Evolutionary conservation across 78 protist genomes (phyloP).

Genomic region (Monosiga brevicollis): DNA sequence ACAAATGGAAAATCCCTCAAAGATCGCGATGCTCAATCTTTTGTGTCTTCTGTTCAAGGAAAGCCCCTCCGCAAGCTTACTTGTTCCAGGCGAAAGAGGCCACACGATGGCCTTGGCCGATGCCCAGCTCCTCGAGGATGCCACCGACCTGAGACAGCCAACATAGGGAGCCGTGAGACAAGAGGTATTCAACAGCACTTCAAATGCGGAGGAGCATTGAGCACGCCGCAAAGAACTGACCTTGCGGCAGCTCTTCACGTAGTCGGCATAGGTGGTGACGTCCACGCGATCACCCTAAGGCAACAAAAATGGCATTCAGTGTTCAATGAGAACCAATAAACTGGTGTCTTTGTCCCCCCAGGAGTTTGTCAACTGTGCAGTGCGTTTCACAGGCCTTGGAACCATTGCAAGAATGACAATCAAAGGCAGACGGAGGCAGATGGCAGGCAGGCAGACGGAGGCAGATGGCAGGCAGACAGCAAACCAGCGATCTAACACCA

Average conservation of each 20-base stretch:
- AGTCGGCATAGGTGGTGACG: background rate
- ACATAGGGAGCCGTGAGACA: too few relatives aligned
- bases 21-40: too few relatives aligned
- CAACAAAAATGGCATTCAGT: too few relatives aligned
- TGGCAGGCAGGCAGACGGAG: background rate
- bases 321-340: too few relatives aligned
- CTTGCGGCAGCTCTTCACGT: background rate
- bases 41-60: background rate
- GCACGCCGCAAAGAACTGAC: too few relatives aligned
- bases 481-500: background rate
- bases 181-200: too few relatives aligned
- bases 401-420: background rate
- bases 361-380: too few relatives aligned
- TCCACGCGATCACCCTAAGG: too few relatives aligned
- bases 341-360: too few relatives aligned
- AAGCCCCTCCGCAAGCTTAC: background rate
- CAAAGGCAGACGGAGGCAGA: background rate
- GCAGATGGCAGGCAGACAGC: background rate
- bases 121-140: background rate
- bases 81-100: constrained; percentile 10
- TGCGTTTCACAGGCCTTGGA: background rate
- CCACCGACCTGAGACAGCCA: too few relatives aligned
- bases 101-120: background rate
- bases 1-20: background rate
- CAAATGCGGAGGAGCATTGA: too few relatives aligned